Evolutionary conservation across 2,329 filamentous ascomycete species (phyloP), one percentile per base, ranked within the genome.

Genomic region (Clathrospora elynae): DNA sequence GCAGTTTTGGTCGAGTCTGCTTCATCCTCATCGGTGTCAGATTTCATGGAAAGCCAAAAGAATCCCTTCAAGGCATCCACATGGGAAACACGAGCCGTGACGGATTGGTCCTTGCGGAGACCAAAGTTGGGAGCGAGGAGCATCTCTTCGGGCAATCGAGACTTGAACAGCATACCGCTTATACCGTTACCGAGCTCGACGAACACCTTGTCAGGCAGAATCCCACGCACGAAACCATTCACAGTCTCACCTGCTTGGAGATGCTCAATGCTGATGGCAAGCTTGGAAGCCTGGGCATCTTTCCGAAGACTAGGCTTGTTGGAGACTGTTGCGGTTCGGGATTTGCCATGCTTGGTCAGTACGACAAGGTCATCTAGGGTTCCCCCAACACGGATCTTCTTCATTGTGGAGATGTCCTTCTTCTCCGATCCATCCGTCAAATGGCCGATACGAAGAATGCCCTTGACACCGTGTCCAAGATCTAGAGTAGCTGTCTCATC

Each of bases 321-420:
- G 2, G 87, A 88, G 3, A 99, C 75, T 8, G 84, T 80, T 41
- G 96, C 82, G 26, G 87, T 81, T 34, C 85, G 84, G 41, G 88
- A 88, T 47, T 84, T 81, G 51, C 90, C 84, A 48, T 90, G 81
- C 70, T 96, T 96, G 59, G 90, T 84, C n/a, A 99, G 73, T 10
- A 97, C 83, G 24, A 95, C 76, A n/a, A 99, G 75, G 37, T 93
- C 85, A 12, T 84, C 81, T 31, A 99, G 73, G 17, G 82, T 87
- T 71, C 96, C 90, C 2, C 91, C 92, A 34, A 95, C 86, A 38
- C 86, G 80, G 38, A 97, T 85, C 55, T 87, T 88, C 68, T 90
- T 90, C 61, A 93, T 75, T 1, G 87, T 82, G 13, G 86, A 85
- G 48, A 82, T 78, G 53, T 86, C 88, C 73, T 95, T 96, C 53